Percentiles rank a stretch among this genome's conserved stretches.
Evolutionary conservation across 441 rosid genomes (phyloP).

Genomic region (Metrosideros polymorpha): DNA sequence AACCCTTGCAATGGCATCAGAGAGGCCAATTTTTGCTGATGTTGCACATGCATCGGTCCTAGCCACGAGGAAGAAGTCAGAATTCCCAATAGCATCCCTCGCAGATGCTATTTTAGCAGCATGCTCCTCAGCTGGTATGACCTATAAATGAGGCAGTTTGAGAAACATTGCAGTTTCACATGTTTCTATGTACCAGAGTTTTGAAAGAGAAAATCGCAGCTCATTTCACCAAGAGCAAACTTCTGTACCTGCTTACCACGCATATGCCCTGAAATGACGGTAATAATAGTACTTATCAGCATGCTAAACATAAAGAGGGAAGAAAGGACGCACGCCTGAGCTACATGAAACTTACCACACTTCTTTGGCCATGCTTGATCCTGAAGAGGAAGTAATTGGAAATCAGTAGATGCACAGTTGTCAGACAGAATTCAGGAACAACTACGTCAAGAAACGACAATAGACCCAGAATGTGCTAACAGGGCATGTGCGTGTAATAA

Average conservation of each 20-base stretch:
- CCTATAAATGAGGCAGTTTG: not conserved
- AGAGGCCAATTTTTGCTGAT: constrained; percentile 31
- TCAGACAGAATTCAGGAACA: not conserved
- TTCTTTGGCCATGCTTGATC: constrained; percentile 58
- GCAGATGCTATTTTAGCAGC: constrained; percentile 44
- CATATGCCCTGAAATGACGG: constrained; percentile 27
- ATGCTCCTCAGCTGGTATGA: constrained; percentile 46
- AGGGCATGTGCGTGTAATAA: fast-evolving
- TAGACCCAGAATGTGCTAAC: not conserved
- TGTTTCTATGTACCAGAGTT: not conserved
- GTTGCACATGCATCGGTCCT: constrained; percentile 40
- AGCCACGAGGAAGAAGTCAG: constrained; percentile 42
- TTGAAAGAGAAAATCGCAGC: not conserved
- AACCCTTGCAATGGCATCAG: constrained; percentile 45
- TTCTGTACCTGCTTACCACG: constrained; percentile 32
- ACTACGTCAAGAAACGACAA: not conserved
- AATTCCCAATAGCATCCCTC: constrained; percentile 38
- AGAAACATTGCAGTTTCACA: not conserved
- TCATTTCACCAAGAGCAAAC: not conserved
- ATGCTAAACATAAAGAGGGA: not conserved
- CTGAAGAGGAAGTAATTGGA: constrained; percentile 9
- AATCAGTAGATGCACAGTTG: not conserved
- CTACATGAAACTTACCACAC: constrained; percentile 20
- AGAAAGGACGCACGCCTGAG: not conserved
- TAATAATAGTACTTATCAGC: not conserved